These are phyloP conservation scores for Colletotrichum endophyticum DNA, from an alignment of 2,329 filamentous ascomycete species.

Conservation along the genomic window DNA sequence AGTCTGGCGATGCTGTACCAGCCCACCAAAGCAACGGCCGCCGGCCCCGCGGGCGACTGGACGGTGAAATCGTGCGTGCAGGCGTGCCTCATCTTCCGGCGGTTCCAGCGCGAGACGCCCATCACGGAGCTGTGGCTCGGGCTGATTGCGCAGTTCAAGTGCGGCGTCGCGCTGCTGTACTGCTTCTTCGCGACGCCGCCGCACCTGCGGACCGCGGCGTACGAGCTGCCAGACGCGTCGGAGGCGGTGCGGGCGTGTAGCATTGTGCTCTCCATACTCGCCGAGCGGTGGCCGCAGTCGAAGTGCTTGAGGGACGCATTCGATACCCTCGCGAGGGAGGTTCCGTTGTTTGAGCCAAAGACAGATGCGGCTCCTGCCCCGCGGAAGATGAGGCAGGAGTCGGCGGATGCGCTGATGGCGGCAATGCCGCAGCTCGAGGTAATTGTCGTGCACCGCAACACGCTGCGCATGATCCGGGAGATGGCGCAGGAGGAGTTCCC, in stretches of 20 bases:
- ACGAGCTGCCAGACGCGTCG: constrained; percentile 30
- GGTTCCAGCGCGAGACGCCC: constrained; percentile 30
- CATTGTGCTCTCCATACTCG: constrained; percentile 37
- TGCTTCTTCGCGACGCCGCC: constrained; percentile 39
- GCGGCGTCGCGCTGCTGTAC: constrained; percentile 37
- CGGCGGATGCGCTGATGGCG: background rate
- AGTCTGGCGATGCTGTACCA: constrained; percentile 30
- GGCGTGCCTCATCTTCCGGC: constrained; percentile 31
- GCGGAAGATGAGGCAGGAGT: background rate
- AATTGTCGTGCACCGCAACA: background rate
- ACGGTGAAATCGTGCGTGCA: constrained; percentile 30
- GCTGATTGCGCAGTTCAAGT: constrained; percentile 35
- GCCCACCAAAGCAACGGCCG: constrained; percentile 24
- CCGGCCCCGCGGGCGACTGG: constrained; percentile 28
- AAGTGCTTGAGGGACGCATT: constrained; percentile 38
- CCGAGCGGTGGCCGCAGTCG: constrained; percentile 38
- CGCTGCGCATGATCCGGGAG: background rate
- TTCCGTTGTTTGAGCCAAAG: background rate
- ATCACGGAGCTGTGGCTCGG: constrained; percentile 31
- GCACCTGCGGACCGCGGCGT: constrained; percentile 30
- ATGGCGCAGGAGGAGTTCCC: background rate
- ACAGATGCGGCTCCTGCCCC: background rate
- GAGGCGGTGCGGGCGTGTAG: constrained; percentile 39
- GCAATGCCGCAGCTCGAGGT: background rate
- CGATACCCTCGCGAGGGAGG: constrained; percentile 32